Evolutionary conservation across 306 rosid genomes (phyloP).

Genomic region (Hippophae tibetana): DNA sequence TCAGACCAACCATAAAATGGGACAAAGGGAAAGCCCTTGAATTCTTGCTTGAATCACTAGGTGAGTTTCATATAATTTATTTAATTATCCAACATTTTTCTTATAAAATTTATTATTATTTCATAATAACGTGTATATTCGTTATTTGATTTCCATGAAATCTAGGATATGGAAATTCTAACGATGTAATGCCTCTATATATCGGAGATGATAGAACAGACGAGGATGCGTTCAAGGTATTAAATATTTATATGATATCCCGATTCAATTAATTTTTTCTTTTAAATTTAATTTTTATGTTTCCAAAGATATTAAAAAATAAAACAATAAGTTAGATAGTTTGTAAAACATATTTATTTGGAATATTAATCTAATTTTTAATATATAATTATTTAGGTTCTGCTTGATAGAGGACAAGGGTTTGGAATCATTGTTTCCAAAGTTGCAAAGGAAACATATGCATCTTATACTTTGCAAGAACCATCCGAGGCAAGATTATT

Average conservation of each 20-base stretch:
- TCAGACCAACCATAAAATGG: slow-evolving; percentile 91
- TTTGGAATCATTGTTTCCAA: slow-evolving; percentile 83
- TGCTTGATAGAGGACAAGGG: slow-evolving; percentile 63
- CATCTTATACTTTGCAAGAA: slow-evolving; percentile 72
- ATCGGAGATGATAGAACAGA: slow-evolving; percentile 93
- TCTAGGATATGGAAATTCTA: slow-evolving; percentile 62
- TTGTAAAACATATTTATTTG: no score
- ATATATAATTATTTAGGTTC: slow-evolving; percentile 30
- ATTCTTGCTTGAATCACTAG: slow-evolving; percentile 65
- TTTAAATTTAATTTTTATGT: no score
- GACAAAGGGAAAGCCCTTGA: slow-evolving; percentile 93
- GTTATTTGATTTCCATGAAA: not conserved
- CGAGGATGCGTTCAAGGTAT: slow-evolving; percentile 93
- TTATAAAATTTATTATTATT: not conserved
- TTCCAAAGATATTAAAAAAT: no score
- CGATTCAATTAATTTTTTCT: no score
- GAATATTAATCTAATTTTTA: no score
- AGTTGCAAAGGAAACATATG: slow-evolving; percentile 71
- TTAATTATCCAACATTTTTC: not conserved
- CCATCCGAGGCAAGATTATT: slow-evolving; percentile 56
- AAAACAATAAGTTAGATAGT: no score
- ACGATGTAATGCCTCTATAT: slow-evolving; percentile 63
- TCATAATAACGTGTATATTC: not conserved
- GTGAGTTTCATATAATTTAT: slow-evolving; percentile 15
- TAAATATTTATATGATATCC: no score